Evolutionary conservation across 768 basidiomycete species (phyloP), one percentile per base, ranked within the genome.

Genomic region (Epithele typhae): DNA sequence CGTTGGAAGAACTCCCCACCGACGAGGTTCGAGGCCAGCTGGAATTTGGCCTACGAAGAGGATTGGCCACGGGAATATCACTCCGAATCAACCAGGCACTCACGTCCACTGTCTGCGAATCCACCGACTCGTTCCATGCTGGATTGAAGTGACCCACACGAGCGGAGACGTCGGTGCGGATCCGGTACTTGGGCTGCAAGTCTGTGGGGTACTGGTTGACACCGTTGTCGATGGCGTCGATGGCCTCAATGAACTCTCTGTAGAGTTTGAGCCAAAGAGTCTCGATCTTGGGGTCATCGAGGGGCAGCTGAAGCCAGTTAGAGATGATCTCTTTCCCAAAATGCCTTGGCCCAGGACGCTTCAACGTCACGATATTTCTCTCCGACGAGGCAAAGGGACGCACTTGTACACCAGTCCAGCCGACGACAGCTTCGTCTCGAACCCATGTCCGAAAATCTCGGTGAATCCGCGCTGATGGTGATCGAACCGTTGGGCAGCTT

Each of bases 381-480:
- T n/a, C n/a, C 1, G 18, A 12, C 10, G n/a, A n/a, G n/a, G n/a
- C n/a, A n/a, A n/a, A n/a, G n/a, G 4, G 17, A 67, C 81, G 47
- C 57, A 91, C 95, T 98, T 99, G 80, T 95, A 98, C 25, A 99
- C 77, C 54, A 99, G 70, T 12, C 95, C 95, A 2, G 95, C 95
- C 14, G 87, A 91, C 18, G 86, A 89, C 25, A 99, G 68, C 69
- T 98, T 99, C 45, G 92, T 97, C 18, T 67, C 68, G 61, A 88
- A 92, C 9, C 87, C 92, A 54, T 86, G 72, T 2, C 92, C 95
- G 61, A 99, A 96, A 21, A 88, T 78, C 61, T 95, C 88, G 5
- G 72, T 73, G 65, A 99, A 99, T 0, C 87, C 93, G 34, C 94
- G 81, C 60, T 99, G 95, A 61, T 99, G 95, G 62, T 99, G 95